Evolutionary conservation across 805 yeast species (phyloP), one percentile per base, ranked within the genome.

Genomic region (Candida golubevii): DNA sequence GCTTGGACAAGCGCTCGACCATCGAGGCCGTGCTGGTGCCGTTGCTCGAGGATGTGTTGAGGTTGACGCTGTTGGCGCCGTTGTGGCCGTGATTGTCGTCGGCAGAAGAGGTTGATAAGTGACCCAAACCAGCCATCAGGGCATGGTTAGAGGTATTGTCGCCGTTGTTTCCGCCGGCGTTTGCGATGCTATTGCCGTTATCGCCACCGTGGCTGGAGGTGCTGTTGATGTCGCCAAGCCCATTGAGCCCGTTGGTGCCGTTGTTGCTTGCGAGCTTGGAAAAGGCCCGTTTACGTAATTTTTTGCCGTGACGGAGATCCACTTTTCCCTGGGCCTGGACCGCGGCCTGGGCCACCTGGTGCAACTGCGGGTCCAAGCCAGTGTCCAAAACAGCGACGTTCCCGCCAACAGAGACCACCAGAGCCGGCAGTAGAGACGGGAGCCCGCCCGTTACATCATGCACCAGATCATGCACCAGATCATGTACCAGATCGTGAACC

Each of bases 281-380:
- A 33, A 42, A 51, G 10, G 44, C 41, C 28, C 48, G 49, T 35
- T 42, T 49, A n/a, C 48, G 41, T 26, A 18, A 27, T 36, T 45
- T 39, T 33, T 47, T 47, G 26, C 42, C 53, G 2, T 13, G 46
- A 18, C 23, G 23, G 14, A 39, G 13, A 6, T 39, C 47, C 4
- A 45, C 30, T 42, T 45, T 48, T 10, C 23, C 23, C 44, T 61
- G 67, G 1, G 62, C 65, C 15, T 61, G 67, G 4, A 62, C 71
- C 1, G 71, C 69, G 7, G 69, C 72, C 33, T 58, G 68, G 1
- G 71, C 71, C 33, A 66, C 71, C 42, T 63, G 65, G 37, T 67
- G 73, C 31, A 69, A 58, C 33, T 65, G 71, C 4, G 74, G 73
- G 53, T 69, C 74, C 67, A 69, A 66, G 42, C 63, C 65, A 32